Evolutionary conservation across 768 basidiomycete genomes (phyloP).

Genomic region (Panaeolus papilionaceus): DNA sequence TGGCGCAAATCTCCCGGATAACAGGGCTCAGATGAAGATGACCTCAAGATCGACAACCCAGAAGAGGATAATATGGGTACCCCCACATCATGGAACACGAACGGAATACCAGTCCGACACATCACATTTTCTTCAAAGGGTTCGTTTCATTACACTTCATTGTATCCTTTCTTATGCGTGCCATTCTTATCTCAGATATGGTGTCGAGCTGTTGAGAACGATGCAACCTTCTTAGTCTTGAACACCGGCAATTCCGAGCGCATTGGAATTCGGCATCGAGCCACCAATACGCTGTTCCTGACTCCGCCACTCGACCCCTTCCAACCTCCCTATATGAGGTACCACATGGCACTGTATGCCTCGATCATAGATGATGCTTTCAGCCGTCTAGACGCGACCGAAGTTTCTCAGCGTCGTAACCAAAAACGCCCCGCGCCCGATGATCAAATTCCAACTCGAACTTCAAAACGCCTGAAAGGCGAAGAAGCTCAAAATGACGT

Average conservation of each 20-base stretch:
- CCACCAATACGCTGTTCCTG: conserved; percentile 1
- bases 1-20: background rate
- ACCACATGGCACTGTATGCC: background rate
- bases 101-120: conserved; percentile 1
- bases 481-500: too few relatives aligned
- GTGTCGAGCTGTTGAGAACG: conserved; percentile 9
- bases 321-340: background rate
- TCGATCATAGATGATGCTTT: background rate
- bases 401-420: background rate
- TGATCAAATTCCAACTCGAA: too few relatives aligned
- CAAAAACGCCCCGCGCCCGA: background rate
- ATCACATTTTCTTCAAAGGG: conserved; percentile 10
- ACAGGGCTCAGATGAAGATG: background rate
- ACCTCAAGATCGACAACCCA: background rate
- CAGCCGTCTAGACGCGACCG: background rate
- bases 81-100: background rate
- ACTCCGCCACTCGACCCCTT: background rate
- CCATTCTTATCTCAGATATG: background rate
- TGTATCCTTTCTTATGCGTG: background rate
- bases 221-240: conserved; percentile 12
- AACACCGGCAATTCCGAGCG: background rate
- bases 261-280: conserved; percentile 16
- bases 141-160: background rate
- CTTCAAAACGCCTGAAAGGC: too few relatives aligned
- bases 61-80: background rate